Evolutionary conservation across 192 early-diverging fungal genomes (phyloP).

Genomic region (Backusella sp.): DNA sequence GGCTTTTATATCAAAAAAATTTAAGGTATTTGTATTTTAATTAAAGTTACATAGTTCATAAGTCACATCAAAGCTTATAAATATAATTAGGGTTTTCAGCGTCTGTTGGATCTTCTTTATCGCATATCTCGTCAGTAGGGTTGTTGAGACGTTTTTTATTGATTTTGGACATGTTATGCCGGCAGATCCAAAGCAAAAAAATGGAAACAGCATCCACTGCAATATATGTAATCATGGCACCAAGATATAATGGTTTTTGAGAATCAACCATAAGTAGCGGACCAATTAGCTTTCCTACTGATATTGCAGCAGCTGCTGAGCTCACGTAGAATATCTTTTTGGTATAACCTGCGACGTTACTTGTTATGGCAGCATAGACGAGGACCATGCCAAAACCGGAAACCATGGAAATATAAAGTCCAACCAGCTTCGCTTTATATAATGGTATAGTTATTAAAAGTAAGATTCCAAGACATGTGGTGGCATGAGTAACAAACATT

Average conservation of each 20-base stretch:
- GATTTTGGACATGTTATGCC: conserved; percentile 2
- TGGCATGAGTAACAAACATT: not conserved
- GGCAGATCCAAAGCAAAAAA: not conserved
- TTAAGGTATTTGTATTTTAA: not conserved
- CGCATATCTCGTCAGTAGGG: not conserved
- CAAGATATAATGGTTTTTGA: conserved; percentile 20
- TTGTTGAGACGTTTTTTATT: conserved; percentile 1
- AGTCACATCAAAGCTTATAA: no score
- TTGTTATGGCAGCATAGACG: conserved; percentile 1
- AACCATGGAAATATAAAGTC: conserved; percentile 18
- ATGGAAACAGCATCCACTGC: conserved; percentile 10
- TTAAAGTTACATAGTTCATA: not conserved
- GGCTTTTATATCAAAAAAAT: no score
- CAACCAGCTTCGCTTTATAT: conserved; percentile 10
- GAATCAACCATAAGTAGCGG: conserved; percentile 21
- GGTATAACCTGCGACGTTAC: conserved; percentile 15
- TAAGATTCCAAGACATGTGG: conserved; percentile 13
- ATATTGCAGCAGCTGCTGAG: not conserved
- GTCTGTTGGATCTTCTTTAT: no score
- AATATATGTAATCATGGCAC: conserved; percentile 20
- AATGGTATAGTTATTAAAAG: conserved; percentile 16
- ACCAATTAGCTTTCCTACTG: conserved; percentile 15
- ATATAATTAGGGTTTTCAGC: no score
- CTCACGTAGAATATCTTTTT: conserved; percentile 19
- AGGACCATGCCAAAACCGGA: conserved; percentile 4